Conservation (phyloP, 2,329 filamentous ascomycete genomes). For the Plenodomus biglobosus region DNA sequence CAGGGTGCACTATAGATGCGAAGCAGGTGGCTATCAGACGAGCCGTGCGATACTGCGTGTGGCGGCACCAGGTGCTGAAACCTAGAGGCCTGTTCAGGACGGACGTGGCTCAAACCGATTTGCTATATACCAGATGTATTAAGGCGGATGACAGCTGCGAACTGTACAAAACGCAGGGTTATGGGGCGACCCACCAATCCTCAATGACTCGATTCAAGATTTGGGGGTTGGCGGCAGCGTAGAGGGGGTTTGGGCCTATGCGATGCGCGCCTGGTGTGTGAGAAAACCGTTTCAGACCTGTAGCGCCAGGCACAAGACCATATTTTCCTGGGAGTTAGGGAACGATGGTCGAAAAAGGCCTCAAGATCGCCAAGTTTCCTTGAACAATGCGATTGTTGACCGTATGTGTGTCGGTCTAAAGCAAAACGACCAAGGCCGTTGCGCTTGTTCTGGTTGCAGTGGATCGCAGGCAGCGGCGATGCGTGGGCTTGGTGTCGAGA, state of each 20-base stretch:
- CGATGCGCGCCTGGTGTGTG: conserved; percentile 37
- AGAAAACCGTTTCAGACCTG: conserved; percentile 46
- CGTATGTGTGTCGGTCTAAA: conserved; percentile 20
- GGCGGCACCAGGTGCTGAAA: conserved; percentile 43
- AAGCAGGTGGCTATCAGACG: conserved; percentile 40
- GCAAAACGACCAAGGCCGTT: conserved; percentile 17
- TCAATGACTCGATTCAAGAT: conserved; percentile 13
- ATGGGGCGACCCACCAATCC: conserved; percentile 28
- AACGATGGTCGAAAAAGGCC: conserved; percentile 14
- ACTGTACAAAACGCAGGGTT: conserved; percentile 22
- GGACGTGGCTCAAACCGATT: conserved; percentile 42
- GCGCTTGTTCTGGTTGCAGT: neutral
- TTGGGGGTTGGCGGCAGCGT: conserved; percentile 13
- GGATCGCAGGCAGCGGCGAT: neutral
- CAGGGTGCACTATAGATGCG: conserved; percentile 14
- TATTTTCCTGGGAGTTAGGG: conserved; percentile 30
- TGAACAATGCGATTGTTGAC: conserved; percentile 21
- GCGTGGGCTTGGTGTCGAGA: neutral
- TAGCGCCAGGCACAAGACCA: conserved; percentile 43
- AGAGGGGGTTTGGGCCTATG: conserved; percentile 30
- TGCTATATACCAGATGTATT: conserved; percentile 33
- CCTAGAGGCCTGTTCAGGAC: conserved; percentile 32
- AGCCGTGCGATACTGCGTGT: conserved; percentile 31
- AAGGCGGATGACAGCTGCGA: conserved; percentile 35
- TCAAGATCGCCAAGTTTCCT: conserved; percentile 18